phyloP scores from a whole-genome alignment of 2,329 filamentous ascomycete genomes.

The Fusarium austroafricanum region DNA sequence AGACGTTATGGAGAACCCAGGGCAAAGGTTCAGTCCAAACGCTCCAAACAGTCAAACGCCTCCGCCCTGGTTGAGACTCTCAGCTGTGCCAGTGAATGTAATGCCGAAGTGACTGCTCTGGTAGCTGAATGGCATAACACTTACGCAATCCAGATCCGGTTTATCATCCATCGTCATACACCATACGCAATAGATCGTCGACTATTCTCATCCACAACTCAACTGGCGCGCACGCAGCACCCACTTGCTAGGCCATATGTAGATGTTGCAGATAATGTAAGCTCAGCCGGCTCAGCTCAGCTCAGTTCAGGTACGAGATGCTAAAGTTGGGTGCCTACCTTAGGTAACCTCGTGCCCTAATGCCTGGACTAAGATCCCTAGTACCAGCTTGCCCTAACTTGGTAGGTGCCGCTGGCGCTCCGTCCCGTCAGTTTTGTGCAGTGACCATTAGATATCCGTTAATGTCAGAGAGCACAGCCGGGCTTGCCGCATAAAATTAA shows the following conservation, averaged over 20 bases:
- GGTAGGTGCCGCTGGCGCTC: constrained; percentile 44
- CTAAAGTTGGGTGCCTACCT: too few relatives aligned
- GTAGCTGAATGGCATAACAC: constrained; percentile 22
- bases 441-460: constrained; percentile 10
- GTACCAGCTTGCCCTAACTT: constrained; percentile 7
- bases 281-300: background rate
- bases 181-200: constrained; percentile 36
- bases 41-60: constrained; percentile 11
- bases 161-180: constrained; percentile 33
- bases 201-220: constrained; percentile 39
- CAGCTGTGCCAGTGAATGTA: background rate
- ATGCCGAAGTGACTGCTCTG: background rate
- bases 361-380: background rate
- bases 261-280: constrained; percentile 27
- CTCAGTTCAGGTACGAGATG: constrained; percentile 30
- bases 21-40: constrained; percentile 5
- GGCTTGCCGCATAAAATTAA: constrained; percentile 48
- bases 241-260: constrained; percentile 14
- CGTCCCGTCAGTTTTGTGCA: constrained; percentile 40
- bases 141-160: constrained; percentile 37
- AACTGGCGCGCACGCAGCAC: constrained; percentile 24
- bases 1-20: constrained; percentile 15
- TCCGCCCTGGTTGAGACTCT: constrained; percentile 13
- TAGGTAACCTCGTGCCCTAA: constrained; percentile 23
- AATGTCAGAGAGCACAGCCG: constrained; percentile 31